phyloP scores from a whole-genome alignment of 768 basidiomycete genomes.

The Rhodosporidiobolus sp. region DNA sequence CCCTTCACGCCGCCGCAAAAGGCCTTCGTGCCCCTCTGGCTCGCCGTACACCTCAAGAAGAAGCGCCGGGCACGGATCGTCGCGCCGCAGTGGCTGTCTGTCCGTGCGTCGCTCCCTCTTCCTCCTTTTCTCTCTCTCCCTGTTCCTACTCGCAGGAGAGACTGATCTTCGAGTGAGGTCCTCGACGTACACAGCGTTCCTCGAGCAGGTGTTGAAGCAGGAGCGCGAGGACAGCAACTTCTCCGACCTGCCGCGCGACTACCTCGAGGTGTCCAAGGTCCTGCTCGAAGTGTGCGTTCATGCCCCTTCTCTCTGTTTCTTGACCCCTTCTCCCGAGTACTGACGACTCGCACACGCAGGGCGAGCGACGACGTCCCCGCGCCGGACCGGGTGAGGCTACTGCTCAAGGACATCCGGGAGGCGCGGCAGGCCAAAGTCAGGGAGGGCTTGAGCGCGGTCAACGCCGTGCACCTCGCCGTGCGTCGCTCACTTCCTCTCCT shows the following conservation, averaged over 20 bases:
- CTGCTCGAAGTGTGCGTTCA: slow-evolving; percentile 80
- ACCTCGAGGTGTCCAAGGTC: slow-evolving; percentile 84
- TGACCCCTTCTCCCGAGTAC: not conserved
- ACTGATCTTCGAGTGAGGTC: not conserved
- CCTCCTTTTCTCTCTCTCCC: not conserved
- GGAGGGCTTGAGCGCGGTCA: slow-evolving; percentile 73
- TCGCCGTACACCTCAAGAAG: slow-evolving; percentile 86
- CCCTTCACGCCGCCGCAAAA: slow-evolving; percentile 85
- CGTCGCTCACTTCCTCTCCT: slow-evolving; percentile 42
- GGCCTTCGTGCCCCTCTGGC: slow-evolving; percentile 87
- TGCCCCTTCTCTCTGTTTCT: not conserved
- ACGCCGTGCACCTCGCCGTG: slow-evolving; percentile 77
- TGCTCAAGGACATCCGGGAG: slow-evolving; percentile 93
- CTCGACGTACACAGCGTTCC: slow-evolving; percentile 60
- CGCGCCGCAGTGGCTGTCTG: slow-evolving; percentile 80
- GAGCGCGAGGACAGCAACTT: slow-evolving; percentile 75
- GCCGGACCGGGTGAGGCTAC: slow-evolving; percentile 74
- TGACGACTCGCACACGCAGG: slow-evolving; percentile 50
- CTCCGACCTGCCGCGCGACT: slow-evolving; percentile 77
- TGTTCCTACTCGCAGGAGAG: not conserved
- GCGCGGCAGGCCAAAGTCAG: slow-evolving; percentile 90
- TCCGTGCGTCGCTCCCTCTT: slow-evolving; percentile 58
- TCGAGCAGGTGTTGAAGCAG: slow-evolving; percentile 67
- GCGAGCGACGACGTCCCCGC: slow-evolving; percentile 85
- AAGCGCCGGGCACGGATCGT: slow-evolving; percentile 94